A percentile compares a stretch with the other conserved stretches of the same genome.
Conservation (phyloP, 208 protist species). For the Trypanosoma caninum region DNA sequence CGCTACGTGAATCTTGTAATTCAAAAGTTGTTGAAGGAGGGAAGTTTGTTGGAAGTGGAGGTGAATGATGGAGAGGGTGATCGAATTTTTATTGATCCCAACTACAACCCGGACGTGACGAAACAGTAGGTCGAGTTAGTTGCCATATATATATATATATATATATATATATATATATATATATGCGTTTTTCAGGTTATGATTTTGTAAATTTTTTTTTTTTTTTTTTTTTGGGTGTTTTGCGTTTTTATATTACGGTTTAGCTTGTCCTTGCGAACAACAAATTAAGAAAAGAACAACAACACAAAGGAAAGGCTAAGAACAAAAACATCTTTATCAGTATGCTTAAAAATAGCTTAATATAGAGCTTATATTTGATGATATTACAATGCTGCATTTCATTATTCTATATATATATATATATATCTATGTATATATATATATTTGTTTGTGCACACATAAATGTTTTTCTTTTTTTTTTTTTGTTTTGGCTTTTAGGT, state of each 20-base stretch:
- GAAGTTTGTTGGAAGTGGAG: slow-evolving; percentile 83
- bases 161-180: not conserved
- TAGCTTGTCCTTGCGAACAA: too few species aligned
- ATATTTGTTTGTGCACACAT: slow-evolving; percentile 13
- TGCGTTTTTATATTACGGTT: too few species aligned
- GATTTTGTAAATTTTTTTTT: not conserved
- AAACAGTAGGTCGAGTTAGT: slow-evolving; percentile 35
- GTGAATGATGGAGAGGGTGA: slow-evolving; percentile 53
- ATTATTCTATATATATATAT: too few species aligned
- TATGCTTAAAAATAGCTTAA: too few species aligned
- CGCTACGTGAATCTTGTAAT: slow-evolving; percentile 77
- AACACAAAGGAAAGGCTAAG: too few species aligned
- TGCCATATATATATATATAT: not conserved
- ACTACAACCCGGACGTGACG: slow-evolving; percentile 77
- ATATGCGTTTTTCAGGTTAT: not conserved
- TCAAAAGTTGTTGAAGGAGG: slow-evolving; percentile 72
- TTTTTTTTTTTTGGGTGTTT: slow-evolving; percentile 21
- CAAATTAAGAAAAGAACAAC: too few species aligned
- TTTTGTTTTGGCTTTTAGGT: not conserved
- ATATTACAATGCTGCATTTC: too few species aligned
- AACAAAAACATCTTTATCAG: too few species aligned
- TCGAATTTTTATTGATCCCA: slow-evolving; percentile 82
- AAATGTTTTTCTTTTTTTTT: slow-evolving; percentile 20
- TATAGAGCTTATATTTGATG: too few species aligned
- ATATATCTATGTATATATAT: slow-evolving; percentile 1